Evolutionary conservation across 2,329 filamentous ascomycete genomes (phyloP), one percentile per base, ranked within the genome.

Genomic region (Fonsecaea monophora): DNA sequence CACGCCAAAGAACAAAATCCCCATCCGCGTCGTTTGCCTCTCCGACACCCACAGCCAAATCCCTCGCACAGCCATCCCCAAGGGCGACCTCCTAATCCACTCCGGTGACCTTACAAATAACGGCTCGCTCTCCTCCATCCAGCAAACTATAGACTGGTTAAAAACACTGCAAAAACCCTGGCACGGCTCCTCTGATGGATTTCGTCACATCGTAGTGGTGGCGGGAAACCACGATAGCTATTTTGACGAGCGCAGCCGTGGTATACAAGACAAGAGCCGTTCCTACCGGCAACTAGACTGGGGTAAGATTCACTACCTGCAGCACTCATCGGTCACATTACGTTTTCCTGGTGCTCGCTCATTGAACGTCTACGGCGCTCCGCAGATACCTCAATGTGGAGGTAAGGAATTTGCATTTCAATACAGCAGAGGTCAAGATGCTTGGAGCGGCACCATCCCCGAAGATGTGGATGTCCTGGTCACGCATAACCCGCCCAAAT

Each of bases 191-290:
- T 48, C 54, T 10, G 70, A 73, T 40, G 91, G 92, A 0, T 92
- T 97, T 75, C 80, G 81, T 40, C 85, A 96, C 77, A 96, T 97
- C 78, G 83, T 97, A 30, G 86, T 94, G 40, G 88, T 98, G 37
- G 87, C 88, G 37, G 94, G 94, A 0, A 97, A 97, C 76, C 94
- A 97, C 77, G 94, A 97, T 75, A 89, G 87, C 73, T 96, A 88
- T 82, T 90, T 96, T 68, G 94, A 96, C 77, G 82, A 86, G 30
- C 82, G 83, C 38, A 88, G 87, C 13, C 84, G 91, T 3, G 78
- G 77, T 15, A 79, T 83, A 9, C 82, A 85, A 54, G 88, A 92
- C 74, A 75, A 80, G 53, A 76, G 78, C 21, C 75, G 81, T n/a
- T 78, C 80, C 1, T 77, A 77, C n/a, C 80, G 81, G 68, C 78